Evolutionary conservation across 148 eudicot genomes (phyloP).

Genomic region (Vaccinium darrowii): DNA sequence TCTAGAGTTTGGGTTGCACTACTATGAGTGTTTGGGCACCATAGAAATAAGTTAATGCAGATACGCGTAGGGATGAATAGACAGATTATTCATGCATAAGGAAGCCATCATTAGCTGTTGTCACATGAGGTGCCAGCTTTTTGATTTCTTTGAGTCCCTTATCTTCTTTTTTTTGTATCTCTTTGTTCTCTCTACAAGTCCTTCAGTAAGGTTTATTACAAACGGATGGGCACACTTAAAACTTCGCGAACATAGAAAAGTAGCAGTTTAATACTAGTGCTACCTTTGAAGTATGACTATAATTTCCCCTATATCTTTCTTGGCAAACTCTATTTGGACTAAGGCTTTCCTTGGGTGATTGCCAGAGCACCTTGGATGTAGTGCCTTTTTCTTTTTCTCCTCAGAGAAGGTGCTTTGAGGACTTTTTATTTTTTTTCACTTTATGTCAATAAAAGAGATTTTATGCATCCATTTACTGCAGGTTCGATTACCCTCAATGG

Average conservation of each 20-base stretch:
- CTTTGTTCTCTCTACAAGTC: background rate
- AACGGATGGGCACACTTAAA: background rate
- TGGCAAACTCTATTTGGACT: background rate
- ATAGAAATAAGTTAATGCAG: background rate
- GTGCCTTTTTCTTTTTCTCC: background rate
- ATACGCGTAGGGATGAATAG: background rate
- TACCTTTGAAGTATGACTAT: background rate
- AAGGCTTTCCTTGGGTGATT: background rate
- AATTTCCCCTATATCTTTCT: background rate
- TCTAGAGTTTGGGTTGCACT: background rate
- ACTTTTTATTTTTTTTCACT: background rate
- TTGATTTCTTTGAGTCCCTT: background rate
- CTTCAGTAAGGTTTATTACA: background rate
- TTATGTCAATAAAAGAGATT: background rate
- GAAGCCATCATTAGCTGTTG: background rate
- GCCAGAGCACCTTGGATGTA: background rate
- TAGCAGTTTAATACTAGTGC: background rate
- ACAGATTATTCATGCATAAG: background rate
- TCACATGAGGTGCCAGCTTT: background rate
- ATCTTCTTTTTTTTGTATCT: background rate
- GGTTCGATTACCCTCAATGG: conserved; percentile 97
- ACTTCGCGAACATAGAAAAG: background rate
- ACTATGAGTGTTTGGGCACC: background rate
- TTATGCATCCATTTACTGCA: conserved; percentile 25
- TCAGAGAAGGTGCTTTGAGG: background rate